These are phyloP conservation scores for Coemansia sp. DNA, from an alignment of 192 early-diverging fungal species.

Conservation along the genomic window DNA sequence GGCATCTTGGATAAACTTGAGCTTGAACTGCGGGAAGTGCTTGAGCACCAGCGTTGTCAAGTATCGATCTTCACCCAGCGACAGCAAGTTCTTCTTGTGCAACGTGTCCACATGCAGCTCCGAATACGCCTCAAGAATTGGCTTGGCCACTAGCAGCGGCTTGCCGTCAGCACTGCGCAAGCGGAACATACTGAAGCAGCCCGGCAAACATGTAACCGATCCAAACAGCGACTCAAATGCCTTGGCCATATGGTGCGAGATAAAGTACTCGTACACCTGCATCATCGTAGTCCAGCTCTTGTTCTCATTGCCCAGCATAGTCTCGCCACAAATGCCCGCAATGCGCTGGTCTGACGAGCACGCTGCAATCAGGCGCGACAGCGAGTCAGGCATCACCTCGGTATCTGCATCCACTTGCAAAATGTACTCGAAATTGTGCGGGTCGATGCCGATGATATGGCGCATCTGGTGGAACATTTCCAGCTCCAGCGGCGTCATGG, in stretches of 20 bases:
- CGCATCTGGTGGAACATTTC: slow-evolving; percentile 98
- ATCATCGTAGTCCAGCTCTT: slow-evolving; percentile 95
- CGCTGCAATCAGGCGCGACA: slow-evolving; percentile 84
- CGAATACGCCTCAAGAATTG: slow-evolving; percentile 83
- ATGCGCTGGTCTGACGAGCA: slow-evolving; percentile 51
- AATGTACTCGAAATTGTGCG: slow-evolving; percentile 74
- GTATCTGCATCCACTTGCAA: slow-evolving; percentile 85
- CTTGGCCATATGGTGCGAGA: slow-evolving; percentile 92
- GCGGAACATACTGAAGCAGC: slow-evolving; percentile 89
- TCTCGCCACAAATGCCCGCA: slow-evolving; percentile 93
- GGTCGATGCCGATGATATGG: slow-evolving; percentile 91
- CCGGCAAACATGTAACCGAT: slow-evolving; percentile 56
- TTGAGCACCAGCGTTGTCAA: slow-evolving; percentile 97
- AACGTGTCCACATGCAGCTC: slow-evolving; percentile 92
- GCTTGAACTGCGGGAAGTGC: slow-evolving; percentile 93
- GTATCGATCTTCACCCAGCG: slow-evolving; percentile 97
- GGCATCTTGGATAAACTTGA: slow-evolving; percentile 89
- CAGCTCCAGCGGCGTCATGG: slow-evolving; percentile 90
- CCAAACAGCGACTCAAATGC: slow-evolving; percentile 23
- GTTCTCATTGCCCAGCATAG: slow-evolving; percentile 85
- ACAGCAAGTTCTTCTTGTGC: slow-evolving; percentile 96
- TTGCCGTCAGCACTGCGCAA: slow-evolving; percentile 59
- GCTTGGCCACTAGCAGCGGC: slow-evolving; percentile 79
- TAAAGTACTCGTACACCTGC: slow-evolving; percentile 95
- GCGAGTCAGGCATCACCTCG: slow-evolving; percentile 78